These are phyloP conservation scores for Suhomyces kilbournensis DNA, from an alignment of 805 yeast genomes.

Conservation along the genomic window DNA sequence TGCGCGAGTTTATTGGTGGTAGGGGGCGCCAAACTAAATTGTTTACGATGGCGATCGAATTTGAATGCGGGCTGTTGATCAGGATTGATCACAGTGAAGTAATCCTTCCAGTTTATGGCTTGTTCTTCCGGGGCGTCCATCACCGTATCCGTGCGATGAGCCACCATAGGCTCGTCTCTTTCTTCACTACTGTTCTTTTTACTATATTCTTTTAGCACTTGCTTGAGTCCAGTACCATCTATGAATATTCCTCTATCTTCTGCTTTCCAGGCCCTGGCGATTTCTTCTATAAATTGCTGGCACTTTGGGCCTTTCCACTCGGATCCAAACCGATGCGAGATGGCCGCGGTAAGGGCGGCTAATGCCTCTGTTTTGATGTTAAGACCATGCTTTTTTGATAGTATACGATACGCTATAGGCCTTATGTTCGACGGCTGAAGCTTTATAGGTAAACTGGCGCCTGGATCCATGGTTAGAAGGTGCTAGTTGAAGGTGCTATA, in stretches of 20 bases:
- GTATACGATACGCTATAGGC: conserved; percentile 85
- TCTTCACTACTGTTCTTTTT: neutral
- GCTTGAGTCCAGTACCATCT: conserved; percentile 67
- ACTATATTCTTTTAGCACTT: conserved; percentile 58
- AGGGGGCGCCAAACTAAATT: conserved; percentile 43
- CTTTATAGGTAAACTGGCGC: conserved; percentile 56
- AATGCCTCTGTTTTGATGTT: conserved; percentile 87
- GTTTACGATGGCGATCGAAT: conserved; percentile 62
- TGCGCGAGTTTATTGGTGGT: conserved; percentile 7
- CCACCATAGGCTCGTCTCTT: conserved; percentile 6
- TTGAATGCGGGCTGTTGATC: conserved; percentile 59
- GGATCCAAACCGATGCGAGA: conserved; percentile 75
- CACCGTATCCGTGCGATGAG: conserved; percentile 18
- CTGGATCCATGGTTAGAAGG: neutral
- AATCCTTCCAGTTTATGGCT: conserved; percentile 65
- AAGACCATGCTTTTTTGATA: conserved; percentile 90
- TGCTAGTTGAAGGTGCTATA: neutral
- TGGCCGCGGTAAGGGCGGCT: conserved; percentile 62
- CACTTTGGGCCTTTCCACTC: conserved; percentile 78
- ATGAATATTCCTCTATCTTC: conserved; percentile 85
- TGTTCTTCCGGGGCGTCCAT: conserved; percentile 19
- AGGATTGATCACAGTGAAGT: conserved; percentile 63
- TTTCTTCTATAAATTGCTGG: conserved; percentile 65
- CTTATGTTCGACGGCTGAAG: conserved; percentile 80
- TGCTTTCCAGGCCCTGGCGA: conserved; percentile 82